Conservation (phyloP, 305 asterid genomes). For the Fraxinus greggii region DNA sequence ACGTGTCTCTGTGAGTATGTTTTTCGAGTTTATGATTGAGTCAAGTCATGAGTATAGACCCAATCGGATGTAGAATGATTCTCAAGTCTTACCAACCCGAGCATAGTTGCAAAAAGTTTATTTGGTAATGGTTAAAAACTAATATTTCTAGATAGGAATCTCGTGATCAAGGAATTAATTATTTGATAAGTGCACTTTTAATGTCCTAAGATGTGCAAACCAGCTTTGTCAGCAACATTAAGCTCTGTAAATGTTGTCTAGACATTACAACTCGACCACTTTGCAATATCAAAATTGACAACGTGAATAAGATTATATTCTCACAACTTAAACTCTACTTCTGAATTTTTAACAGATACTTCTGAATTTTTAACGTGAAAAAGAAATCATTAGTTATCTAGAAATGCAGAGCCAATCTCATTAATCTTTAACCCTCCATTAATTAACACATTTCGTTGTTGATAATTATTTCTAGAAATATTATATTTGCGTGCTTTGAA, state of each 20-base stretch:
- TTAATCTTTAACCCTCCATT: neutral
- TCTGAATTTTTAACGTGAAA: neutral
- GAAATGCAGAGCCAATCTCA: no score
- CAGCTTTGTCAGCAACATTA: slow-evolving; percentile 12
- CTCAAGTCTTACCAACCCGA: no score
- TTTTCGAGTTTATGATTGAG: neutral
- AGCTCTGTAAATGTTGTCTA: neutral
- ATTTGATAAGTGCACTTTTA: neutral
- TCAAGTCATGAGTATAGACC: no score
- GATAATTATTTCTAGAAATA: no score
- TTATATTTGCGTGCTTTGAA: neutral
- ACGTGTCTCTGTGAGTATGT: no score
- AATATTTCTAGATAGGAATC: neutral
- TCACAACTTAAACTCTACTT: neutral
- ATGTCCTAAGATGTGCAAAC: slow-evolving; percentile 9
- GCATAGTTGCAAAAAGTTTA: no score
- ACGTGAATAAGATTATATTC: neutral
- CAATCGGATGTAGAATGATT: no score
- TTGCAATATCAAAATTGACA: neutral
- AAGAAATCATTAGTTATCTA: neutral
- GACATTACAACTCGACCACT: neutral
- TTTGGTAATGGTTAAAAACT: neutral
- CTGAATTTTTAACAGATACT: neutral
- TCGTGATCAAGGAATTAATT: neutral
- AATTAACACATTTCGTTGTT: no score